Evolutionary conservation across 129 eudicot species (phyloP).

Genomic region (Flaveria linearis): DNA sequence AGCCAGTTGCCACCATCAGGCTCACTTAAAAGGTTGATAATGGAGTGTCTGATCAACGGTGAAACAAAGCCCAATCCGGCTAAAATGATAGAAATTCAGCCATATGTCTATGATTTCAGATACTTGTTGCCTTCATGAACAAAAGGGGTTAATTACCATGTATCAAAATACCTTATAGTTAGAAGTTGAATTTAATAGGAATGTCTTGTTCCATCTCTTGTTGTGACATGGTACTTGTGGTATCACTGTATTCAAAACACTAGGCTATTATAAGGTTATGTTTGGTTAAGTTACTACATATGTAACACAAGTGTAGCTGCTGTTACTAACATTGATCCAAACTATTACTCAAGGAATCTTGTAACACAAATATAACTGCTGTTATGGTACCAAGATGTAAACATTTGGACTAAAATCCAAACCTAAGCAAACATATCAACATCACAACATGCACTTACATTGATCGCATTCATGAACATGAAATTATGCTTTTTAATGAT

Average conservation of each 20-base stretch:
- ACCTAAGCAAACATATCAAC: background rate
- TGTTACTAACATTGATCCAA: too few species aligned
- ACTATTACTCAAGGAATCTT: too few species aligned
- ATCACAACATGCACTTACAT: background rate
- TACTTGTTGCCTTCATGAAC: conserved; percentile 63
- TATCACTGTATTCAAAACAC: too few species aligned
- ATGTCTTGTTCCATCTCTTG: too few species aligned
- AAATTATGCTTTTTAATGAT: background rate
- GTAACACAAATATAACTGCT: too few species aligned
- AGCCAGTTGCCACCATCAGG: conserved; percentile 79
- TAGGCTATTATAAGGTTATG: too few species aligned
- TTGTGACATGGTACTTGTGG: too few species aligned
- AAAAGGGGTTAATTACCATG: background rate
- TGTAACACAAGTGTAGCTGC: too few species aligned
- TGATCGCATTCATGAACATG: background rate
- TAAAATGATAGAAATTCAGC: conserved; percentile 73
- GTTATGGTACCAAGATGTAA: too few species aligned
- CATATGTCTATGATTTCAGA: conserved; percentile 79
- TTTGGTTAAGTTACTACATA: too few species aligned
- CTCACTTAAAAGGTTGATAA: conserved; percentile 61
- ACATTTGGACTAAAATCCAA: too few species aligned
- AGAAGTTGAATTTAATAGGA: background rate
- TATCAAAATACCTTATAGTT: background rate
- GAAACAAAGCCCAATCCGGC: conserved; percentile 55
- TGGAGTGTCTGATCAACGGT: conserved; percentile 70